A percentile compares a stretch with the other conserved stretches of the same genome.
These are phyloP conservation scores for Talaromyces sp. DNA, from an alignment of 2,329 filamentous ascomycete species.

Conservation along the genomic window DNA sequence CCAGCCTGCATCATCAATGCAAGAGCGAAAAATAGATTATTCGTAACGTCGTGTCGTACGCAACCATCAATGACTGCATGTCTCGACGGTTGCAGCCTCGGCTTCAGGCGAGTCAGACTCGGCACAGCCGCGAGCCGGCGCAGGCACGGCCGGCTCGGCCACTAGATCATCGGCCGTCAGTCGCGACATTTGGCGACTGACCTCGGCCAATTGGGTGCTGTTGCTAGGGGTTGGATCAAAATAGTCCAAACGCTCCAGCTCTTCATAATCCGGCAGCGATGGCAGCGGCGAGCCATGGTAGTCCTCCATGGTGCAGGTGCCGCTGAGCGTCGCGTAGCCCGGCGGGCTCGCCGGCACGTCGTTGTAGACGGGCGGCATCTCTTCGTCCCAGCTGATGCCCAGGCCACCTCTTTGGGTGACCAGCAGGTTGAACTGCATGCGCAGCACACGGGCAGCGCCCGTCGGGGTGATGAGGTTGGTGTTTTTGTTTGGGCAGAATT, in stretches of 20 bases:
- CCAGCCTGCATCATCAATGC: background rate
- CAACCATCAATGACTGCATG: background rate
- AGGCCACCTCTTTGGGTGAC: slow-evolving; percentile 81
- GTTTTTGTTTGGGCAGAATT: slow-evolving; percentile 68
- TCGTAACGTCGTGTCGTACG: slow-evolving; percentile 8
- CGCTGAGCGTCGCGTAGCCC: slow-evolving; percentile 50
- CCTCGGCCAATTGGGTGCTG: background rate
- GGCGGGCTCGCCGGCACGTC: slow-evolving; percentile 87
- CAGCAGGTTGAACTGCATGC: slow-evolving; percentile 82
- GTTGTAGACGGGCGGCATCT: slow-evolving; percentile 88
- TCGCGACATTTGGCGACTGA: slow-evolving; percentile 21
- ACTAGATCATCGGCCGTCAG: slow-evolving; percentile 31
- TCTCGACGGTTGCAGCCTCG: background rate
- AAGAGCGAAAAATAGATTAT: background rate
- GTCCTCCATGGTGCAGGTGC: slow-evolving; percentile 42
- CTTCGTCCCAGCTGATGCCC: slow-evolving; percentile 95
- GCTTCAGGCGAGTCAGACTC: background rate
- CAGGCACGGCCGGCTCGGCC: slow-evolving; percentile 9
- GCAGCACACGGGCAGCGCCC: slow-evolving; percentile 80
- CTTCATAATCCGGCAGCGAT: slow-evolving; percentile 39
- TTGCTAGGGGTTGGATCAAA: background rate
- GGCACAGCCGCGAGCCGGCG: slow-evolving; percentile 1
- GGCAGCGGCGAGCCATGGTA: slow-evolving; percentile 40
- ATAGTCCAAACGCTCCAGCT: slow-evolving; percentile 42
- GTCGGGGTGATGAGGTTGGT: slow-evolving; percentile 76